Conservation (phyloP, 2,329 filamentous ascomycete species). For the Claviceps humidiphila region DNA sequence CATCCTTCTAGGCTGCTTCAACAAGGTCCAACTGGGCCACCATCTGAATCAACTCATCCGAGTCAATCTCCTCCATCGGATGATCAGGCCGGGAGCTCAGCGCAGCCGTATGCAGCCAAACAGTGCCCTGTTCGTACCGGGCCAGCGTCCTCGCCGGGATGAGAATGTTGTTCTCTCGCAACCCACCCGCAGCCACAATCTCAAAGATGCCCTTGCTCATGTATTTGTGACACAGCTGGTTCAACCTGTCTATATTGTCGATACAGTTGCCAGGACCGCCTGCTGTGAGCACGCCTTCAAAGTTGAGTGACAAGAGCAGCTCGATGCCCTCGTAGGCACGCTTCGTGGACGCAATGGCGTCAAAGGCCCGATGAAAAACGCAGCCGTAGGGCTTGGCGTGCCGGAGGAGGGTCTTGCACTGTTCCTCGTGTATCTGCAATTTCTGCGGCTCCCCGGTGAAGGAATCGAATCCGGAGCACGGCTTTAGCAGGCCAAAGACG, state of each 20-base stretch:
- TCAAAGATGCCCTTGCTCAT: conserved; percentile 21
- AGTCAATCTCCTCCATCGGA: conserved; percentile 14
- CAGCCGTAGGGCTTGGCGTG: conserved; percentile 29
- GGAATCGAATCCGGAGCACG: conserved; percentile 1
- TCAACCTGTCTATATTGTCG: conserved; percentile 26
- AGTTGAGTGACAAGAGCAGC: conserved; percentile 28
- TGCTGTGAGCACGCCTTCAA: conserved; percentile 38
- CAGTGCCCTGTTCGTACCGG: conserved; percentile 8
- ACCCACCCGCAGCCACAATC: conserved; percentile 39
- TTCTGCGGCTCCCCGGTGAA: neutral
- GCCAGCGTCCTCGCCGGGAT: conserved; percentile 16
- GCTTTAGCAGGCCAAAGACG: conserved; percentile 37
- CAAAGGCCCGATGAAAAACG: conserved; percentile 45
- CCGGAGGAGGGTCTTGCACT: conserved; percentile 27
- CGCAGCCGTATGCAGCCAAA: conserved; percentile 36
- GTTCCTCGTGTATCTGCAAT: conserved; percentile 23
- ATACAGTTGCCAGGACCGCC: conserved; percentile 31
- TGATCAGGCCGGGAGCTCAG: conserved; percentile 6
- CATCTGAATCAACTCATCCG: conserved; percentile 12
- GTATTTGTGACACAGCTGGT: conserved; percentile 19
- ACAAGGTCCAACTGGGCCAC: conserved; percentile 9
- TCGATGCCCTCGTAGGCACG: conserved; percentile 15
- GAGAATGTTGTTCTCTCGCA: conserved; percentile 28
- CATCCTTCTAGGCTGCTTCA: neutral
- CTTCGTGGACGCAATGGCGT: conserved; percentile 25